These are phyloP conservation scores for Sisymbrium irio DNA, from an alignment of 345 rosid genomes.

Conservation along the genomic window DNA sequence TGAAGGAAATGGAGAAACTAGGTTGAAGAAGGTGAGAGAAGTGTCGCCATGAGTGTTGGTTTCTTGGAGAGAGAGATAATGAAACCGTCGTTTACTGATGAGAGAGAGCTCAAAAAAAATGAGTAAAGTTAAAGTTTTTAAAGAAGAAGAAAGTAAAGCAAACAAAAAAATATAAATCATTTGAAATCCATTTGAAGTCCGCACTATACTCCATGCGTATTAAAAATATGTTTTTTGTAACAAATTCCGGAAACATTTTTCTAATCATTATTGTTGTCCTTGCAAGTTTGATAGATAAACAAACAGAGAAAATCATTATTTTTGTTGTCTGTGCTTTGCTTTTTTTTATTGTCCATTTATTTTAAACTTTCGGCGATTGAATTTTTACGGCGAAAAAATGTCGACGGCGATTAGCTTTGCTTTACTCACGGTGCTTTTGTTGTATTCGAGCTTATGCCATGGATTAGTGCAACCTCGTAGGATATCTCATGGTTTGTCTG, in stretches of 20 bases:
- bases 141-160: constrained; percentile 9
- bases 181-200: constrained; percentile 30
- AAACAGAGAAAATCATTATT: not conserved
- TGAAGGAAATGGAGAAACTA: not conserved
- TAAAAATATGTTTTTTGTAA: not conserved
- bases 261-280: constrained; percentile 36
- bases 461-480: constrained; percentile 45
- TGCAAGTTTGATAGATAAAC: not conserved
- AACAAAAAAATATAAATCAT: constrained; percentile 1
- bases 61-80: constrained; percentile 15
- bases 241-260: constrained; percentile 23
- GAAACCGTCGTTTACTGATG: not conserved
- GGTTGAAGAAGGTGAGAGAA: constrained; percentile 17
- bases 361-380: constrained; percentile 12
- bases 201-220: constrained; percentile 31
- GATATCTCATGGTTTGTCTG: constrained; percentile 39
- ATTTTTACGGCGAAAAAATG: constrained; percentile 26
- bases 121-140: constrained; percentile 20
- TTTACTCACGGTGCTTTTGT: constrained; percentile 8
- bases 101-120: not conserved
- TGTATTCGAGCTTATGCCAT: constrained; percentile 28
- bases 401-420: constrained; percentile 15
- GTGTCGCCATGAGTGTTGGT: constrained; percentile 33
- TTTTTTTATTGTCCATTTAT: not conserved
- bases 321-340: not conserved